Base-by-base conservation (phyloP, 2,329 filamentous ascomycete genomes). In the Alternaria ethzedia region DNA sequence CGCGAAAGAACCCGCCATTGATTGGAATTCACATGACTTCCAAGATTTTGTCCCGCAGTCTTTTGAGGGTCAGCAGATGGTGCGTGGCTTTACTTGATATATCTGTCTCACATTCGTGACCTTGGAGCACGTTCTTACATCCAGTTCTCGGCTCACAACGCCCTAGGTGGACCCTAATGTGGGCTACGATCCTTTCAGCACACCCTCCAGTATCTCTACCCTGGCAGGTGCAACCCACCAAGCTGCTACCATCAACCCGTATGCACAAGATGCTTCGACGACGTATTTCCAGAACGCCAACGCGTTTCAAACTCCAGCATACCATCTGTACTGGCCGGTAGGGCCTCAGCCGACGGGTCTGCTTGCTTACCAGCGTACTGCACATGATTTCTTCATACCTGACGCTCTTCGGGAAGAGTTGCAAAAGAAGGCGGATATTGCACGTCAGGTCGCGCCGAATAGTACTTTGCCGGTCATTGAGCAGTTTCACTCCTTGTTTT, bases 351-450 rank as follows among this genome's bases (percentile, higher is more conserved):
- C 89, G 64, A 91, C 95, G 66, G 93, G 93, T 67, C 85, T 97
- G 28, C 85, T 92, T 69, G 89, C 91, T 3, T 97, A 97, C 75
- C 95, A 99, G 77, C 89, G 93, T 63, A 90, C 91, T 61, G 89
- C 92, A 2, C 93, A 96, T 75, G 94, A 98, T 75, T 92, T 98
- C 69, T 99, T 99, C 79, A 87, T 98, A 45, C 89, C 93, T 1
- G 94, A 97, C 73, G 90, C 93, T 63, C 81, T 97, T 7, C 88
- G 96, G 58, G 93, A 97, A 81, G 94, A 97, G 30, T 82, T 97
- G 66, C 93, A 97, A 75, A 93, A 91, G 81, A 97, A 95, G 81
- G 86, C 91, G 1, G 94, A 97, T 73, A 93, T 95, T 26, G 89
- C 92, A 6, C 86, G 93, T 57, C 95, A 97, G 78, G 90, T 93